Base-by-base conservation (phyloP, 2,329 filamentous ascomycete species). In the Xylariaceae sp. region DNA sequence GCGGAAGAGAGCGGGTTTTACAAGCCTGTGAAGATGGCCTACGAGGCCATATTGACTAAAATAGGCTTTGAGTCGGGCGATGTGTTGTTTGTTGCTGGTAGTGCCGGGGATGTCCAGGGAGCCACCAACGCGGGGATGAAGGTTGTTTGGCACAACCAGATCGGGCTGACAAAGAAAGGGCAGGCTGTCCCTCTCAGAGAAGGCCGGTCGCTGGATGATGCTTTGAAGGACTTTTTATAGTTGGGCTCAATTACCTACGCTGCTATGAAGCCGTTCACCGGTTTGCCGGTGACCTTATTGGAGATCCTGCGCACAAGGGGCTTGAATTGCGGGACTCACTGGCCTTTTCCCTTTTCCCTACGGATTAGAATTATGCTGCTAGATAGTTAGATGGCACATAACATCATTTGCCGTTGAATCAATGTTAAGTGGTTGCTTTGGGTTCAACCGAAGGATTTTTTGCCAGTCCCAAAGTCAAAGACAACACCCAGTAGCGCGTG, bases 1-100 rank as follows among this genome's bases (percentile, higher is more conserved):
- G 56, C 56, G 8, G 56, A 58, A 19, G 49, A 58, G 34, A 58
- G 49, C n/a, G 56, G 53, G 13, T 53, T 48, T 12, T 58, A 56
- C 19, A 58, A 58, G 44, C 56, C 56, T 16, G 53, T 47, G 2
- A 51, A 43, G 22, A 46, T 37, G 2, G 56, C 56, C 1, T 58
- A 58, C 22, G 40, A 51, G 39, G 53, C 49, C 15, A 43, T 56
- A 9, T 22, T 58, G 10, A 5, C 26, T 22, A 15, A 5, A 4
- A 16, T 58, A 2, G 36, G 22, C 8, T 39, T 55, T 5, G 26
- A 43, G 10, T 13, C 49, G 9, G 8, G 41, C 7, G 56, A 58
- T 1, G 53, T 47, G 36, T 36, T 58, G 9, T 58, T 58, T 13
- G 56, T 58, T 41, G 53, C 53, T n/a, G 56, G 56, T 1, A 58